phyloP scores from a whole-genome alignment of 148 eudicot genomes.

The Salicornia ramosissima region DNA sequence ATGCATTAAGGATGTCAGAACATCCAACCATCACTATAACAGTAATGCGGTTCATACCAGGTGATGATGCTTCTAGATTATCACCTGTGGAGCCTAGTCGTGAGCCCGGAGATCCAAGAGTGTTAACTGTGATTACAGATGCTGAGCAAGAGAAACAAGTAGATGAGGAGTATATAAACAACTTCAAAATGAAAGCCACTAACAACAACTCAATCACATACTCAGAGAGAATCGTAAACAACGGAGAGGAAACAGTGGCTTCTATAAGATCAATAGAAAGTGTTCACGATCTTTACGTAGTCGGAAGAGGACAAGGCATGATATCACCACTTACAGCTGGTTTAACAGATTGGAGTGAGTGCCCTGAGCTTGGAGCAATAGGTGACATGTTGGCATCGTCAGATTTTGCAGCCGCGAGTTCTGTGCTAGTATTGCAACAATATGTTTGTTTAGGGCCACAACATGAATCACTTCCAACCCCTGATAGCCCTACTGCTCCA shows the following conservation, averaged over 20 bases:
- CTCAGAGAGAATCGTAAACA: conserved; percentile 45
- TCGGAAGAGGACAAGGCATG: conserved; percentile 75
- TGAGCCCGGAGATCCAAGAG: conserved; percentile 36
- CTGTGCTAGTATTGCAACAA: conserved; percentile 67
- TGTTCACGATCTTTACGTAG: conserved; percentile 60
- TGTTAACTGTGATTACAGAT: conserved; percentile 48
- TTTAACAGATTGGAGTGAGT: conserved; percentile 94
- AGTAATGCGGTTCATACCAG: conserved; percentile 47
- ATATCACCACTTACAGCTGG: conserved; percentile 76
- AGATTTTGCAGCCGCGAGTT: conserved; percentile 59
- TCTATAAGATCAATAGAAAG: conserved; percentile 58
- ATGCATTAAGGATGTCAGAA: conserved; percentile 49
- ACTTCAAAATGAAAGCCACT: conserved; percentile 42
- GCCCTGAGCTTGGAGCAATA: conserved; percentile 86
- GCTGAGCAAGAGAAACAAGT: conserved; percentile 46
- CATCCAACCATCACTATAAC: conserved; percentile 48
- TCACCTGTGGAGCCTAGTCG: conserved; percentile 22
- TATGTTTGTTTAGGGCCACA: conserved; percentile 43
- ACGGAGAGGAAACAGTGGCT: conserved; percentile 76
- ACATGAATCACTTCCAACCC: conserved; percentile 29
- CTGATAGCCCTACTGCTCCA: conserved; percentile 37
- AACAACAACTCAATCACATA: conserved; percentile 40
- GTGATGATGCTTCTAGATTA: conserved; percentile 34
- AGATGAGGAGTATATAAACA: conserved; percentile 55
- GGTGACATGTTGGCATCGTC: conserved; percentile 84